A percentile compares a stretch with the other conserved stretches of the same genome.
Evolutionary conservation across 805 yeast genomes (phyloP).

Genomic region (Clavispora vitiphila): DNA sequence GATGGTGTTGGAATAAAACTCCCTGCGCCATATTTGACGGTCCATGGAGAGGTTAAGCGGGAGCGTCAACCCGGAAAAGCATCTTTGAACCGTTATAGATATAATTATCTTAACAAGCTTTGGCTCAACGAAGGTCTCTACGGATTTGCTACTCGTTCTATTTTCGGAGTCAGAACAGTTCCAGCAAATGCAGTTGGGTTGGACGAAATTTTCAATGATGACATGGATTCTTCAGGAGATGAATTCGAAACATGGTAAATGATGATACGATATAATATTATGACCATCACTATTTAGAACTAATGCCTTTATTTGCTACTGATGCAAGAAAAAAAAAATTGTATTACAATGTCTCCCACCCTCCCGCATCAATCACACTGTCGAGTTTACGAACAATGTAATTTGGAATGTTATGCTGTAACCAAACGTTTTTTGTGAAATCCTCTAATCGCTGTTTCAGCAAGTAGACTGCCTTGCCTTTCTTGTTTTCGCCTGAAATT

Average conservation of each 20-base stretch:
- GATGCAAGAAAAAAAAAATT: not conserved
- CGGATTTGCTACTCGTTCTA: slow-evolving; percentile 38
- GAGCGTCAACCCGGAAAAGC: slow-evolving; percentile 56
- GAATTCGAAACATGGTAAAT: not conserved
- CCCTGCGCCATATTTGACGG: slow-evolving; percentile 67
- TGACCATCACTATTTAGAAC: too few relatives aligned
- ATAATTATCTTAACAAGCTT: slow-evolving; percentile 48
- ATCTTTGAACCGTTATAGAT: slow-evolving; percentile 47
- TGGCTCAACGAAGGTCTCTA: slow-evolving; percentile 61
- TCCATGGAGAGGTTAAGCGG: slow-evolving; percentile 69
- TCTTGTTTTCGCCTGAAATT: slow-evolving; percentile 65
- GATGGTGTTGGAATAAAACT: slow-evolving; percentile 28
- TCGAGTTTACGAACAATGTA: slow-evolving; percentile 77
- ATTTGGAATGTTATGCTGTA: slow-evolving; percentile 74
- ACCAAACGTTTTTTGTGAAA: slow-evolving; percentile 64
- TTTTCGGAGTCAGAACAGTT: slow-evolving; percentile 19
- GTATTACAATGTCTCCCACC: slow-evolving; percentile 79
- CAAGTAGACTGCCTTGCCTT: slow-evolving; percentile 67
- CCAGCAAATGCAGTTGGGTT: slow-evolving; percentile 3
- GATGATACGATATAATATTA: too few relatives aligned
- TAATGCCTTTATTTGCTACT: not conserved
- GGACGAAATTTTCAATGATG: slow-evolving; percentile 9
- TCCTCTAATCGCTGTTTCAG: slow-evolving; percentile 59
- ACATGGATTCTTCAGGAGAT: slow-evolving; percentile 3
- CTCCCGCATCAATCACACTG: slow-evolving; percentile 78